A percentile compares a stretch with the other conserved stretches of the same genome.
Evolutionary conservation across 2,329 filamentous ascomycete genomes (phyloP).

Genomic region (Phaeoacremonium minimum): DNA sequence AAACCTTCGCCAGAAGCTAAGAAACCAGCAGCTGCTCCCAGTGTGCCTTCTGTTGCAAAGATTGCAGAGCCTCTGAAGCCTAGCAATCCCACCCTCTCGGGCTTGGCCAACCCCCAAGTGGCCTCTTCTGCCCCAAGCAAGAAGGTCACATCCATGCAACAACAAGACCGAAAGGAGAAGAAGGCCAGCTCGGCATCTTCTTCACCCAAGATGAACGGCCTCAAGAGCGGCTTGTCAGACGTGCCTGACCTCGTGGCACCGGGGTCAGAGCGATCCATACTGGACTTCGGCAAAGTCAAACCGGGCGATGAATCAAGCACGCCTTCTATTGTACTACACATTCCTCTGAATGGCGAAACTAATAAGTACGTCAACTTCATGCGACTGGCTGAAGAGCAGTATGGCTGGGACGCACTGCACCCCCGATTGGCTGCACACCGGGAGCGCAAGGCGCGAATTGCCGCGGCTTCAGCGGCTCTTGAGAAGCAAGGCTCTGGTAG

Average conservation of each 20-base stretch:
- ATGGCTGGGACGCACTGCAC: constrained; percentile 91
- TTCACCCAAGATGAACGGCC: constrained; percentile 44
- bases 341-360: constrained; percentile 74
- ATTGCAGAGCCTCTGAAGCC: constrained; percentile 10
- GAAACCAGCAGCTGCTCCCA: constrained; percentile 30
- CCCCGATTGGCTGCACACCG: constrained; percentile 85
- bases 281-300: constrained; percentile 56
- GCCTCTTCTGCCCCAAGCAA: constrained; percentile 24
- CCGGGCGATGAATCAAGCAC: constrained; percentile 55
- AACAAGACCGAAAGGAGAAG: constrained; percentile 36
- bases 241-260: constrained; percentile 25
- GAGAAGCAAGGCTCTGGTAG: constrained; percentile 68
- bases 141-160: constrained; percentile 37
- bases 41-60: constrained; percentile 19
- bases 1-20: constrained; percentile 19
- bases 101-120: constrained; percentile 10
- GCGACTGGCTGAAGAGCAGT: constrained; percentile 86
- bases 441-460: constrained; percentile 82
- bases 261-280: constrained; percentile 48
- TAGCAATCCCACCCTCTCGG: constrained; percentile 17
- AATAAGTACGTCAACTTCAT: constrained; percentile 97
- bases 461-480: constrained; percentile 79
- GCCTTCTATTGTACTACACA: constrained; percentile 78
- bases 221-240: constrained; percentile 39
- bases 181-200: constrained; percentile 34